Percentiles rank a stretch among this genome's conserved stretches.
phyloP scores from a whole-genome alignment of 2,329 filamentous ascomycete species.

The Alternaria ventricosa region DNA sequence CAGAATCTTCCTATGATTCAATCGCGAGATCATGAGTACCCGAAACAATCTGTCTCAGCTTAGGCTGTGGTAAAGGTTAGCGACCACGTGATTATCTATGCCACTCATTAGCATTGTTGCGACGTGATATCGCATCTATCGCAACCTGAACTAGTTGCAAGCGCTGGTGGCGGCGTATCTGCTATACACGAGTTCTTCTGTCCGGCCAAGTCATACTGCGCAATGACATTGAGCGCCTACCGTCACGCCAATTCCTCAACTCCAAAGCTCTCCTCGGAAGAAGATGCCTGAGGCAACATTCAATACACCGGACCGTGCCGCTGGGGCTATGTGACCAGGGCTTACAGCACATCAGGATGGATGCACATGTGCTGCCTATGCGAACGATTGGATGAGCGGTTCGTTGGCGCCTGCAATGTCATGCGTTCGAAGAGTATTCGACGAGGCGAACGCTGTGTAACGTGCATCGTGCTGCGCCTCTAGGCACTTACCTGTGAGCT shows the following conservation, averaged over 20 bases:
- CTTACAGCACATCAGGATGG: too few species aligned
- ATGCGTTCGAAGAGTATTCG: too few species aligned
- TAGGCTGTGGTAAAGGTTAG: not conserved
- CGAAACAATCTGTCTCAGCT: not conserved
- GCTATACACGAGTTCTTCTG: not conserved
- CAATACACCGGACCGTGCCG: not conserved
- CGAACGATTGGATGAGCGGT: too few species aligned
- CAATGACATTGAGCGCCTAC: not conserved
- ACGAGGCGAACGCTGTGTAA: too few species aligned
- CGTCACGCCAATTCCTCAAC: not conserved
- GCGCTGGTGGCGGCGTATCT: not conserved
- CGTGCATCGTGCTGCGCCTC: not conserved
- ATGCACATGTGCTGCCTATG: too few species aligned
- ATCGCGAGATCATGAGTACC: not conserved
- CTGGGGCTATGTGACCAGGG: not conserved
- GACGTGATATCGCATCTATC: not conserved
- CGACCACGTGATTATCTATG: too few species aligned
- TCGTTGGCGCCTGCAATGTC: too few species aligned
- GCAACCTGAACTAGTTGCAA: not conserved
- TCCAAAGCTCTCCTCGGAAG: not conserved
- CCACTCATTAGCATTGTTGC: not conserved
- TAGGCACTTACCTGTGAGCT: not conserved
- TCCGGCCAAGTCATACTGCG: not conserved
- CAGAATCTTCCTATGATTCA: not conserved
- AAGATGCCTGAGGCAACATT: not conserved